Evolutionary conservation across 768 basidiomycete genomes (phyloP).

Genomic region (Lactifluus subvellereus): DNA sequence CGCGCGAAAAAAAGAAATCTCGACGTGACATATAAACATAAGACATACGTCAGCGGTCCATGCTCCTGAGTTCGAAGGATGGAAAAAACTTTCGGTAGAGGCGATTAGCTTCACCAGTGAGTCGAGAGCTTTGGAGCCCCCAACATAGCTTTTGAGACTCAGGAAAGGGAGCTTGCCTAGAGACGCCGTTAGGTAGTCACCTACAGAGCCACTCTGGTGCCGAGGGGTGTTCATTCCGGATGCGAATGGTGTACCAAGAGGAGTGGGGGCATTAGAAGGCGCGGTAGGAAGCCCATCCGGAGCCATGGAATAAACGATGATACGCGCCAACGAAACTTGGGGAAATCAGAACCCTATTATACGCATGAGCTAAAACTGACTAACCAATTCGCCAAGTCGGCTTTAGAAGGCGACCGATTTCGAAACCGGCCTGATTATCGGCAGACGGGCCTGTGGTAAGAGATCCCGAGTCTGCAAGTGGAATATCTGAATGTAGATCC

Average conservation of each 20-base stretch:
- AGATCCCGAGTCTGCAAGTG: slow-evolving; percentile 66
- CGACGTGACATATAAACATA: slow-evolving; percentile 25
- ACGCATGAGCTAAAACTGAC: slow-evolving; percentile 29
- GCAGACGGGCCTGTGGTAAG: slow-evolving; percentile 70
- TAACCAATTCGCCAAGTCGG: slow-evolving; percentile 67
- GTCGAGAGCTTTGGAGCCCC: slow-evolving; percentile 78
- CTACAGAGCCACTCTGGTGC: slow-evolving; percentile 40
- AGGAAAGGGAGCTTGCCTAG: slow-evolving; percentile 43
- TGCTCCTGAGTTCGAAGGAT: slow-evolving; percentile 79
- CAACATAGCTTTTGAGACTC: slow-evolving; percentile 55
- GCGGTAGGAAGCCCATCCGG: slow-evolving; percentile 53
- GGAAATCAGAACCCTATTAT: slow-evolving; percentile 11
- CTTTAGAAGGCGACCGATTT: slow-evolving; percentile 66
- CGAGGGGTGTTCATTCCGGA: slow-evolving; percentile 58
- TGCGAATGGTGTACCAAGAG: slow-evolving; percentile 62
- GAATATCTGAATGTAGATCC: slow-evolving; percentile 48
- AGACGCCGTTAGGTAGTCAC: slow-evolving; percentile 56
- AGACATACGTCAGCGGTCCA: slow-evolving; percentile 66
- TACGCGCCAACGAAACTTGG: slow-evolving; percentile 70
- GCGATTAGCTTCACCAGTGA: slow-evolving; percentile 80
- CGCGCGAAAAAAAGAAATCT: background rate
- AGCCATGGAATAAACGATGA: slow-evolving; percentile 87
- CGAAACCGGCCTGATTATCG: slow-evolving; percentile 67
- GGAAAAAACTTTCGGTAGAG: slow-evolving; percentile 86
- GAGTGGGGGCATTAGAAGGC: slow-evolving; percentile 62